Percentiles rank a stretch among this genome's conserved stretches.
Evolutionary conservation across 306 rosid genomes (phyloP).

Genomic region (Rosa persica): DNA sequence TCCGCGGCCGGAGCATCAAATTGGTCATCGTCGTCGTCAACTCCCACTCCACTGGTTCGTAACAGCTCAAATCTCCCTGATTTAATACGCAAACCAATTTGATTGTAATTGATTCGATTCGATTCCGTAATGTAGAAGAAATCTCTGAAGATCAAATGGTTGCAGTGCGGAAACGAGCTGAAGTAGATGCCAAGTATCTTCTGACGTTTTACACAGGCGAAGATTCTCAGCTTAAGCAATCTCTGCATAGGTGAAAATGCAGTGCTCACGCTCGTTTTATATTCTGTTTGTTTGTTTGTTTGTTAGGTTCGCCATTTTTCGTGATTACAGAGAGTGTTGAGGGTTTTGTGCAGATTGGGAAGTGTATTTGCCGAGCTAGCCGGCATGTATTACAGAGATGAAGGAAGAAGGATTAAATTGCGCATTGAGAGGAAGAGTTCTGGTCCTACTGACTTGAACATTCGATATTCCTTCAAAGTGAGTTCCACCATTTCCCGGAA

Average conservation of each 20-base stretch:
- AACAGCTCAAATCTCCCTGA: background rate
- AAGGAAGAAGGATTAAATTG: slow-evolving; percentile 72
- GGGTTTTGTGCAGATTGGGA: slow-evolving; percentile 53
- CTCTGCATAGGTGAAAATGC: slow-evolving; percentile 48
- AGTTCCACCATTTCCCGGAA: background rate
- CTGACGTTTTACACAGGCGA: slow-evolving; percentile 58
- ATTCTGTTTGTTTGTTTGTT: background rate
- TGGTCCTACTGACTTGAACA: slow-evolving; percentile 55
- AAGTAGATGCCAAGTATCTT: slow-evolving; percentile 70
- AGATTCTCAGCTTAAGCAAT: slow-evolving; percentile 47
- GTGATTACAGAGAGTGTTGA: background rate
- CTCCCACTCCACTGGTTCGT: slow-evolving; percentile 48
- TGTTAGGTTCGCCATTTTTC: background rate
- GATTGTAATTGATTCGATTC: background rate
- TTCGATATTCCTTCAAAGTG: slow-evolving; percentile 94
- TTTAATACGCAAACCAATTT: background rate
- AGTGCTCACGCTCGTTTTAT: background rate
- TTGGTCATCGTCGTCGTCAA: slow-evolving; percentile 60
- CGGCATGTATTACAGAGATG: slow-evolving; percentile 63
- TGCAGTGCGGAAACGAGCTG: slow-evolving; percentile 87
- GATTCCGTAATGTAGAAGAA: slow-evolving; percentile 48
- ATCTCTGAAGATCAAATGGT: slow-evolving; percentile 83
- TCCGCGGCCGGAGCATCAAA: slow-evolving; percentile 68
- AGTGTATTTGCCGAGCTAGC: slow-evolving; percentile 69
- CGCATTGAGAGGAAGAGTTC: slow-evolving; percentile 76